A percentile compares a stretch with the other conserved stretches of the same genome.
phyloP scores from a whole-genome alignment of 768 basidiomycete genomes.

The Lentinula sp. region DNA sequence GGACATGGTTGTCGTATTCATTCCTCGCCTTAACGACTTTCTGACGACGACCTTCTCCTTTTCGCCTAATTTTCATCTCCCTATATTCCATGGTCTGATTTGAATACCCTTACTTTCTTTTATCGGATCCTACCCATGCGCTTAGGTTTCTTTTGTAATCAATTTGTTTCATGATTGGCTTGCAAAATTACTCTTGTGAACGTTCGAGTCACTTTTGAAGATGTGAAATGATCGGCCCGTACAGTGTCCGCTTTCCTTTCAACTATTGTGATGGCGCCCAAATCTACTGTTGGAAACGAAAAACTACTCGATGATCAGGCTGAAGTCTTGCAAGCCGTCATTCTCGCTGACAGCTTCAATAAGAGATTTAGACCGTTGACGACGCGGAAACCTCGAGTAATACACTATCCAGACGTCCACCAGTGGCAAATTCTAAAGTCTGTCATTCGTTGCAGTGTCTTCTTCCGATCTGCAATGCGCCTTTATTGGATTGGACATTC shows the following conservation, averaged over 20 bases:
- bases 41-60: conserved; percentile 61
- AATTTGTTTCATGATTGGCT: conserved; percentile 25
- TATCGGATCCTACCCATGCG: conserved; percentile 52
- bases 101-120: conserved; percentile 57
- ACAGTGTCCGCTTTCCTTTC: neutral
- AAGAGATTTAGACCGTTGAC: conserved; percentile 90
- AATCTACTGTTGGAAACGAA: conserved; percentile 53
- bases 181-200: neutral
- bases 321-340: conserved; percentile 87
- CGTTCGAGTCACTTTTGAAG: neutral
- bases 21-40: conserved; percentile 47
- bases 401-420: conserved; percentile 17
- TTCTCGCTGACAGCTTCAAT: conserved; percentile 96
- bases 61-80: conserved; percentile 54
- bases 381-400: conserved; percentile 77
- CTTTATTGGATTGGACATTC: conserved; percentile 93
- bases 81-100: conserved; percentile 45
- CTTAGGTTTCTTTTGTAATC: conserved; percentile 55
- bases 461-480: conserved; percentile 89
- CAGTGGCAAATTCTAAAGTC: conserved; percentile 4
- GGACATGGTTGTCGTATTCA: conserved; percentile 54
- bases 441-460: conserved; percentile 57
- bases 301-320: conserved; percentile 68
- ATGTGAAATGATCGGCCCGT: conserved; percentile 7
- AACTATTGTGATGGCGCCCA: conserved; percentile 53